Conservation (phyloP, 75 land plant species). For the Selaginella tamariscina region DNA sequence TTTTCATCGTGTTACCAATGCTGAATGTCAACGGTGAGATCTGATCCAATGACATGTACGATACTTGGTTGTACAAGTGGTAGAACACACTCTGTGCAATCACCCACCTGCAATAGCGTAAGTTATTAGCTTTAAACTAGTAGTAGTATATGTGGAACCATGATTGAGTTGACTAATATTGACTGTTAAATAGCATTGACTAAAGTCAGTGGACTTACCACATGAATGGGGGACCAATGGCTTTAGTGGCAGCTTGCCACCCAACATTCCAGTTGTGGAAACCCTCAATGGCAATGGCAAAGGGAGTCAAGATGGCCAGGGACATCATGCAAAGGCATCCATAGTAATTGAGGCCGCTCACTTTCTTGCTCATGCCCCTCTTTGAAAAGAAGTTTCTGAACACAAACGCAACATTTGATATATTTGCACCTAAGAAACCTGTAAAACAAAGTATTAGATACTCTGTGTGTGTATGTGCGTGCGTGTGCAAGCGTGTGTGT, state of each 20-base stretch:
- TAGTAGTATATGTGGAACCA: too few species aligned
- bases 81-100: conserved; percentile 65
- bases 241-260: conserved; percentile 38
- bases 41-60: conserved; percentile 73
- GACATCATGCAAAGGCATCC: conserved; percentile 62
- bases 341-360: conserved; percentile 69
- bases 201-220: conserved; percentile 27
- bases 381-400: conserved; percentile 67
- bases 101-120: conserved; percentile 40
- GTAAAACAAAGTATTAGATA: background rate
- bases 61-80: conserved; percentile 65
- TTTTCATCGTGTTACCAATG: conserved; percentile 1
- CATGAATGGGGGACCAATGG: conserved; percentile 38
- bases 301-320: conserved; percentile 44
- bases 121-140: background rate
- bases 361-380: conserved; percentile 61
- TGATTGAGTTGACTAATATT: too few species aligned
- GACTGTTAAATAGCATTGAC: too few species aligned
- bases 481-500: too few species aligned
- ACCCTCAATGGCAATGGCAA: conserved; percentile 68
- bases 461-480: too few species aligned
- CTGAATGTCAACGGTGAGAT: conserved; percentile 38
- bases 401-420: conserved; percentile 71
- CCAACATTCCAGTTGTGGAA: conserved; percentile 53
- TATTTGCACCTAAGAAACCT: conserved; percentile 80